Base-by-base conservation (phyloP, 2,329 filamentous ascomycete species). In the Cladosporium sp. region DNA sequence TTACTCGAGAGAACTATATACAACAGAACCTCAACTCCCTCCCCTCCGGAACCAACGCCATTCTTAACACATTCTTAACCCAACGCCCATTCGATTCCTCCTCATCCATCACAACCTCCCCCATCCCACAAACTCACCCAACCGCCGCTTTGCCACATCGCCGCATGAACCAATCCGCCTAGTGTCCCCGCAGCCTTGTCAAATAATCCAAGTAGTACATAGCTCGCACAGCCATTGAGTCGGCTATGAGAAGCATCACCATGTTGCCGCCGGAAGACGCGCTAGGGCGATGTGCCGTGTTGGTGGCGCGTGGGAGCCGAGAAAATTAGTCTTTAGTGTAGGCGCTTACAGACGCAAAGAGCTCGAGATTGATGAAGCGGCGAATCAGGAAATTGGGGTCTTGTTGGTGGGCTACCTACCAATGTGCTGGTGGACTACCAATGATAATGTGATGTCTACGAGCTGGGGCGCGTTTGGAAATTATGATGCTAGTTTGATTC, bases 231-330 rank as follows among this genome's bases (percentile, higher is more conserved):
- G 11, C 54, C 54, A 57, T 57, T 26, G 54, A 57, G 2, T 23
- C 54, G 54, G 54, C 54, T 34, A 26, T 57, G 54, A 30, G 26
- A 23, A 32, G 3, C 14, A 6, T n/a, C n/a, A 16, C 6, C 16
- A 21, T 25, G n/a, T 57, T 57, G 30, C 54, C 54, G 54, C 54
- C 54, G 54, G 54, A 16, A 26, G 54, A 23, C 23, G 11, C 13
- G n/a, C 54, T 57, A 57, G 54, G 13, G 51, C 28, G 32, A 54
- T 54, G 51, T 54, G 51, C 51, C 51, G 51, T 54, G 51, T 54
- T 54, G 51, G 51, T 54, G 51, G 51, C 51, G 51, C 51, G 18
- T 30, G 26, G 39, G 39, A 46, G 39, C 39, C 39, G 39, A 46
- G n/a, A n/a, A 46, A 1, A 11, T 13, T 43, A 10, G 36, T 43